A percentile compares a stretch with the other conserved stretches of the same genome.
Conservation (phyloP, 2,329 filamentous ascomycete species). For the Coleophoma crateriformis region DNA sequence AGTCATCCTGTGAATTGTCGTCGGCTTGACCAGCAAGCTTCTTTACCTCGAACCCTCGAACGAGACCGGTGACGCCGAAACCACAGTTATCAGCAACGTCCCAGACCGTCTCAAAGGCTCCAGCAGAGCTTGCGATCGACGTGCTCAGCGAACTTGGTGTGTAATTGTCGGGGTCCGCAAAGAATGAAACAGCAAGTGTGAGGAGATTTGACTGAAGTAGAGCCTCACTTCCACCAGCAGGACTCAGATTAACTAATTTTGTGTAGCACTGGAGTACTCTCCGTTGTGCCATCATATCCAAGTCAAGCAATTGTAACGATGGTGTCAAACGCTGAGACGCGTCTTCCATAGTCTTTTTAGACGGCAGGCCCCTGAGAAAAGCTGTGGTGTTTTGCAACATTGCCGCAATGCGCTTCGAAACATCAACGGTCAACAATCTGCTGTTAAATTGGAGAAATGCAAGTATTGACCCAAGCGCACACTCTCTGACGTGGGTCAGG, state of each 20-base stretch:
- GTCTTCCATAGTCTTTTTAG: constrained; percentile 82
- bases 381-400: constrained; percentile 94
- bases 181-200: constrained; percentile 82
- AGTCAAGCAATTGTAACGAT: constrained; percentile 80
- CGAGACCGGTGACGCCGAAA: constrained; percentile 85
- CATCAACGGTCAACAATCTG: constrained; percentile 84
- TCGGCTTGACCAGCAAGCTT: constrained; percentile 66
- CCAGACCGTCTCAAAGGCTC: constrained; percentile 91
- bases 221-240: constrained; percentile 77
- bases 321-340: constrained; percentile 77
- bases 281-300: constrained; percentile 88
- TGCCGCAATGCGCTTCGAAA: constrained; percentile 83
- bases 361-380: constrained; percentile 80
- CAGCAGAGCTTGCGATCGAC: constrained; percentile 85
- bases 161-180: constrained; percentile 89
- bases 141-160: constrained; percentile 79
- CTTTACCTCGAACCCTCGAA: constrained; percentile 69
- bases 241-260: constrained; percentile 83
- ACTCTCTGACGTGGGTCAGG: constrained; percentile 89
- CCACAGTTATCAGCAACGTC: constrained; percentile 91
- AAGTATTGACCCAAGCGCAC: constrained; percentile 83
- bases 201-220: constrained; percentile 88
- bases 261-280: constrained; percentile 93
- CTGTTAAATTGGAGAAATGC: constrained; percentile 93
- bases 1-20: constrained; percentile 41